Base-by-base conservation (phyloP, 305 asterid species). In the Fraxinus latifolia region DNA sequence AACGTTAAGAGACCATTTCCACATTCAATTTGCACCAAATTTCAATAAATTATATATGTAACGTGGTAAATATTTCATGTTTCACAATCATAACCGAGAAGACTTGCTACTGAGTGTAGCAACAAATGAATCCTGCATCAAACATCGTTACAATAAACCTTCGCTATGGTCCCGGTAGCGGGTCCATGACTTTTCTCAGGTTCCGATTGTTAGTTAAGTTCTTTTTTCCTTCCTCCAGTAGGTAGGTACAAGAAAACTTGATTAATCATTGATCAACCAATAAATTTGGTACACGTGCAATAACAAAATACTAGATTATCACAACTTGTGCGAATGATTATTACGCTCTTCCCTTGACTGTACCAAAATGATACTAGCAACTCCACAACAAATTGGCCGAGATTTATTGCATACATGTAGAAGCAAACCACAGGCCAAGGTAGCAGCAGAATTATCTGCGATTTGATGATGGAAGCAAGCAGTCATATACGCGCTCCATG, bases 401-500 rank as follows among this genome's bases (percentile, higher is more conserved):
- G 42, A 50, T 78, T 11, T 21, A 7, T 77, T 39, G 19, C 27
- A 33, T 29, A 55, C 73, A 70, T 17, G 9, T 29, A 33, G 67
- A 73, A 37, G 21, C 2, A 39, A 17, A 44, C 1, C n/a, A 17
- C 17, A 25, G 9, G 17, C 3, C 12, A 50, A 5, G 68, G 79
- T 33, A 74, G 76, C 36, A 7, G 47, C 77, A 74, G 4, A 76
- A 42, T 44, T 87, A 92, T 12, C 88, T 85, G 33, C 91, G 91
- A 81, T 73, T 88, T 32, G 90, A 82, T 2, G 95, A 82, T 0
- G 98, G 99, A 79, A 93, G 97, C 90, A 95, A 89, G 87, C 99
- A 95, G 79, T 94, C 96, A 19, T 95, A 95, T 72, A 91, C 90
- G 23, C 94, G 88, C 83, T 83, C 95, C 95, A 95, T 83, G 73